A percentile compares a stretch with the other conserved stretches of the same genome.
Conservation (phyloP, 176 grass and related monocot species). For the Urochloa ruziziensis region DNA sequence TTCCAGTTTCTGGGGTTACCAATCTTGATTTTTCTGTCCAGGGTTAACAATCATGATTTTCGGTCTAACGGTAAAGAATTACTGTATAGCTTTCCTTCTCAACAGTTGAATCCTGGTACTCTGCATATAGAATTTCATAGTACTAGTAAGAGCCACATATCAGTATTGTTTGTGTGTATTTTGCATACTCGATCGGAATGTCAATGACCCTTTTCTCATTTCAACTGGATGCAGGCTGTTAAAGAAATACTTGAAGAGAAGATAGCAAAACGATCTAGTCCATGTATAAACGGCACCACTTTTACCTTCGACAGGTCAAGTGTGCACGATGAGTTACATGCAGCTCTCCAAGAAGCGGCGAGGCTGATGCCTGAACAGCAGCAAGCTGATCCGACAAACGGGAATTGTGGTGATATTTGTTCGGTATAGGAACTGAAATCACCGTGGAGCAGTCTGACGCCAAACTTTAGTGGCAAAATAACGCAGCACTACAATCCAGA, state of each 20-base stretch:
- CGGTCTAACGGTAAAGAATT: not conserved
- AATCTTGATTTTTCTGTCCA: not conserved
- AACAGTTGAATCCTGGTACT: not conserved
- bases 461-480: constrained; percentile 29
- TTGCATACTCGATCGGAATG: not conserved
- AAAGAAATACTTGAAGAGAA: constrained; percentile 55
- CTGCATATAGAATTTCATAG: not conserved
- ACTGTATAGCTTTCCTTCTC: not conserved
- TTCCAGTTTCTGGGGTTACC: not conserved
- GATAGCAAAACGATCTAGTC: constrained; percentile 17
- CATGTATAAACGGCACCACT: constrained; percentile 38
- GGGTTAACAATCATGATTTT: not conserved
- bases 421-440: constrained; percentile 11
- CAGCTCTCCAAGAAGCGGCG: constrained; percentile 53
- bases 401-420: constrained; percentile 19
- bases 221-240: constrained; percentile 45
- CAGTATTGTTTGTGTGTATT: not conserved
- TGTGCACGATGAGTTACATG: constrained; percentile 58
- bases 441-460: not conserved
- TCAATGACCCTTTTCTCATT: not conserved
- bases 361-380: constrained; percentile 21
- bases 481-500: not conserved
- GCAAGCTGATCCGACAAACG: constrained; percentile 11
- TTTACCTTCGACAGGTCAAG: constrained; percentile 66
- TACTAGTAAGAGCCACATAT: not conserved